Base-by-base conservation (phyloP, 345 rosid species). In the Eucalyptus curtisii region DNA sequence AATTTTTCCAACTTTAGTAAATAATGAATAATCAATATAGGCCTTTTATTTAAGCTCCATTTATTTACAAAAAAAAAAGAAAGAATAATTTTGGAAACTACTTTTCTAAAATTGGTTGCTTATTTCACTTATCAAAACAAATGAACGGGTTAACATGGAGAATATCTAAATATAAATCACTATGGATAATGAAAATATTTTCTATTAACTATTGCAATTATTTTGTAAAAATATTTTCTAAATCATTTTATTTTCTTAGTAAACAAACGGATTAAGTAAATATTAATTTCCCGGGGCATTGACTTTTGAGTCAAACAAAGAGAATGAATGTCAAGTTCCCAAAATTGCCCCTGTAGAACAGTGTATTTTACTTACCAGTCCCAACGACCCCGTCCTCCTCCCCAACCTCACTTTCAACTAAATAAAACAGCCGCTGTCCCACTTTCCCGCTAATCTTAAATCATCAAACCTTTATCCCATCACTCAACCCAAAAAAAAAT, bases 101-200 rank as follows among this genome's bases (percentile, higher is more conserved):
- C 33, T n/a, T 16, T 31, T 0, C 2, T 31, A 33, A 33, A 68
- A 9, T 33, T 2, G 2, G 4, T 37, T 33, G 9, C 10, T 4
- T 33, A 0, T 1, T 0, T 33, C 2, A 33, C 1, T 33, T 19
- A 71, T 15, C 20, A 33, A 17, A 71, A 71, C 0, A 2, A 71
- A 17, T 17, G 0, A 33, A 33, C 0, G 1, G 1, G 1, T 52
- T 17, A 68, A 33, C 17, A 5, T 33, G 0, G 61, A 55, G 12
- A 55, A 55, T 22, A 22, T 55, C 0, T 10, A 55, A 24, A 24
- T 55, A 55, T 24, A 55, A 55, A 15, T 33, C 9, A 31, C 11
- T 5, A 17, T 33, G 2, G 3, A 1, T 33, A 16, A 68, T 5
- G 4, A 68, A 31, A 68, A 68, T 4, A 33, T 17, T 31, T 53